phyloP scores from a whole-genome alignment of 2,329 filamentous ascomycete genomes.

The Colletotrichum sublineola region DNA sequence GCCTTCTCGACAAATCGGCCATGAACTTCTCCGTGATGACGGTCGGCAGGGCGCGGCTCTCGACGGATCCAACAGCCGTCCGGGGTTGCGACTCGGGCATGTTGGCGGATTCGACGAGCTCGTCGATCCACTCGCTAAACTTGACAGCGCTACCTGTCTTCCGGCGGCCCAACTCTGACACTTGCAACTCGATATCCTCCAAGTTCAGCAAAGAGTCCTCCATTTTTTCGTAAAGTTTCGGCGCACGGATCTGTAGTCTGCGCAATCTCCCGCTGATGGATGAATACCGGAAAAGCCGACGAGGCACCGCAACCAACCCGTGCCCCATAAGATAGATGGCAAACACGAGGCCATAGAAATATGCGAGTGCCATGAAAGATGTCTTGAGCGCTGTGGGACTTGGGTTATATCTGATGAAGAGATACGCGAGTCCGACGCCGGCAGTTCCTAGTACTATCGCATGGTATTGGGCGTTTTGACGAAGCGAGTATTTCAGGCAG shows the following conservation, averaged over 20 bases:
- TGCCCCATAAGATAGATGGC: constrained; percentile 99
- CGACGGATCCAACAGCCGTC: constrained; percentile 56
- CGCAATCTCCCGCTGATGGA: constrained; percentile 81
- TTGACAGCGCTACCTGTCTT: constrained; percentile 82
- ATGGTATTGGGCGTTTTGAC: constrained; percentile 90
- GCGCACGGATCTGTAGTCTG: constrained; percentile 82
- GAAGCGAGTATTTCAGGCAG: constrained; percentile 85
- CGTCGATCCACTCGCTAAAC: constrained; percentile 96
- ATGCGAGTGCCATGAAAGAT: constrained; percentile 91
- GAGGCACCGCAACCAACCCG: constrained; percentile 90
- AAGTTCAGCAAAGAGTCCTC: constrained; percentile 85
- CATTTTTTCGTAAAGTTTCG: constrained; percentile 86
- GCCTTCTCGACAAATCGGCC: constrained; percentile 86
- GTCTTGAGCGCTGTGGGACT: constrained; percentile 81
- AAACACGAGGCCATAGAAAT: constrained; percentile 91
- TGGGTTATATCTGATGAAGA: constrained; percentile 83
- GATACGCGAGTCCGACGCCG: constrained; percentile 82
- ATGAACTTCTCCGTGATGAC: constrained; percentile 95
- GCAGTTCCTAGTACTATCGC: constrained; percentile 80
- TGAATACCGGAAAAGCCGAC: constrained; percentile 83
- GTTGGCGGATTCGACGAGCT: constrained; percentile 83
- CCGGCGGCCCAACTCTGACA: constrained; percentile 81
- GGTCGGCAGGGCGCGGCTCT: constrained; percentile 71
- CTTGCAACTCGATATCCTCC: constrained; percentile 84
- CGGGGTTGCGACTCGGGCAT: constrained; percentile 72